Conservation (phyloP, 495 filamentous ascomycete species). For the Lasiosphaeria hispida region DNA sequence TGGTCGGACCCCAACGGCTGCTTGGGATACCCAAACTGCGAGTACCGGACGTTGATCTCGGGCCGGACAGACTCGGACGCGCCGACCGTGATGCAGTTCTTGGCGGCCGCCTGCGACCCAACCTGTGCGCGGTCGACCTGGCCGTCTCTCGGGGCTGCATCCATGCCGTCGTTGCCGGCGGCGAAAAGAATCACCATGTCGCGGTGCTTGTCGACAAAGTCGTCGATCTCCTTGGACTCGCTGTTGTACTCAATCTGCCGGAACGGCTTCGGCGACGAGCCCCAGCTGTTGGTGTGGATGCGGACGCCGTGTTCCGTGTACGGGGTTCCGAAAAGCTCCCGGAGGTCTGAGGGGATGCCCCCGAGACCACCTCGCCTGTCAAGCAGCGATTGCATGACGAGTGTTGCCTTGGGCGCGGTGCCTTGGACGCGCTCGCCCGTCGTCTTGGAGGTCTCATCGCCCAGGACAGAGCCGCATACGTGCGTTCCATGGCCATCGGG, state of each 20-base stretch:
- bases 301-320: constrained; percentile 15
- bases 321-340: not conserved
- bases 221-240: not conserved
- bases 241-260: not conserved
- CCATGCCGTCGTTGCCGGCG: constrained; percentile 9
- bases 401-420: constrained; percentile 3
- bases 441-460: not conserved
- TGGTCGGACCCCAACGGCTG: not conserved
- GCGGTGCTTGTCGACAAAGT: not conserved
- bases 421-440: constrained; percentile 5
- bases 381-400: constrained; percentile 5
- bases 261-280: not conserved
- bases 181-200: constrained; percentile 10
- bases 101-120: constrained; percentile 2
- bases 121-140: not conserved
- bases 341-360: not conserved
- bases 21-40: not conserved
- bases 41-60: not conserved
- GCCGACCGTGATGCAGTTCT: constrained; percentile 15
- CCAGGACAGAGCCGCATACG: constrained; percentile 10
- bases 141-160: not conserved
- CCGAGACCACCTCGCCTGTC: not conserved
- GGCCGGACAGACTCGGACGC: constrained; percentile 1
- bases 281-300: constrained; percentile 37
- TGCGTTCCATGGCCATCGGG: constrained; percentile 12